Conservation (phyloP, 2,329 filamentous ascomycete genomes). For the Thelonectria rubi region DNA sequence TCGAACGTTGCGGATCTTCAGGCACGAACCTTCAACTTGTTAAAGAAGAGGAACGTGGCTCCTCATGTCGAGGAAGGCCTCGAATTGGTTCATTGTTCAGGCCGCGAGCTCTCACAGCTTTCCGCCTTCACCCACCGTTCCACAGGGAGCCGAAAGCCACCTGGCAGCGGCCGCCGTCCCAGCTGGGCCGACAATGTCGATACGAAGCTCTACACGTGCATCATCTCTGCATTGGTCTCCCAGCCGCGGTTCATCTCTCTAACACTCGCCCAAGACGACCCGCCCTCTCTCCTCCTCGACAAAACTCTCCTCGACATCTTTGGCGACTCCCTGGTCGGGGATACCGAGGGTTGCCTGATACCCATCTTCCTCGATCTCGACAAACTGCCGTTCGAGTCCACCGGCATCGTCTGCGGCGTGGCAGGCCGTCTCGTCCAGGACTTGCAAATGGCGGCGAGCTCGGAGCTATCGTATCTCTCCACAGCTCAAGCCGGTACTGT, state of each 20-base stretch:
- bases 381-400: conserved; percentile 83
- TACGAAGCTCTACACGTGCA: conserved; percentile 68
- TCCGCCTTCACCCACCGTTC: conserved; percentile 51
- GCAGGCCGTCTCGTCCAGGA: conserved; percentile 83
- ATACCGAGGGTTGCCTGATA: conserved; percentile 75
- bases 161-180: conserved; percentile 47
- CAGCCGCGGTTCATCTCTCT: conserved; percentile 77
- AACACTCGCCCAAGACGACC: conserved; percentile 77
- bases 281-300: conserved; percentile 78
- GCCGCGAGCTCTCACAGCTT: conserved; percentile 59
- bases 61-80: conserved; percentile 76
- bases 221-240: conserved; percentile 67
- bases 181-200: conserved; percentile 70
- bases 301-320: conserved; percentile 71
- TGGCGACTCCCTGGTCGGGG: conserved; percentile 78
- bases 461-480: conserved; percentile 90
- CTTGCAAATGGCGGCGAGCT: conserved; percentile 63
- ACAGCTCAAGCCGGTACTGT: conserved; percentile 91
- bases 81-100: conserved; percentile 84
- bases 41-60: conserved; percentile 79
- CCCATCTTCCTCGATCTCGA: conserved; percentile 90
- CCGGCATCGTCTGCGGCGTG: conserved; percentile 94
- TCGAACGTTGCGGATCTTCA: conserved; percentile 83
- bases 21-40: conserved; percentile 80
- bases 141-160: conserved; percentile 50